Conservation (phyloP, 73 alveolate species). For the Chromera velia region DNA sequence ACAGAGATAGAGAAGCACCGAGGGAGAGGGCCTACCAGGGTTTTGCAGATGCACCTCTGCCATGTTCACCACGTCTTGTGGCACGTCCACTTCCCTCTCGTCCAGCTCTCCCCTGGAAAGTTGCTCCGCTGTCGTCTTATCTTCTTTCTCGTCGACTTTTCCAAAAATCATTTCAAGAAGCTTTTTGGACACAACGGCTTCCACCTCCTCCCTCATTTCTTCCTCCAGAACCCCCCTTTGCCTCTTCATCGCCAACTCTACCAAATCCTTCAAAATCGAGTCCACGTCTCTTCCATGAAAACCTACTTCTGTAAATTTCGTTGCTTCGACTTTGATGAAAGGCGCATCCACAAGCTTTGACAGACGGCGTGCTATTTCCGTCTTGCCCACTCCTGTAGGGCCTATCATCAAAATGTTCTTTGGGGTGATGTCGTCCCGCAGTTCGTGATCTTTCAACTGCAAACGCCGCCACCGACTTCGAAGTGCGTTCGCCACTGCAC, state of each 20-base stretch:
- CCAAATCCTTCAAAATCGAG: constrained; percentile 52
- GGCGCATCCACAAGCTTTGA: constrained; percentile 66
- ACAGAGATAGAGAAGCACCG: no score
- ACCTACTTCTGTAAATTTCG: constrained; percentile 72
- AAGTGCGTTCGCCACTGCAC: constrained; percentile 52
- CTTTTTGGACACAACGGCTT: constrained; percentile 21
- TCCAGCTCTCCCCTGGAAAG: no score
- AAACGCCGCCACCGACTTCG: constrained; percentile 49
- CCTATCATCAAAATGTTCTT: constrained; percentile 61
- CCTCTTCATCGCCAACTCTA: background rate
- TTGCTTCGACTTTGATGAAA: constrained; percentile 70
- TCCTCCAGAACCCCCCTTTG: background rate
- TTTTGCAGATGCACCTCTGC: no score
- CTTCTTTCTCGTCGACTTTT: no score
- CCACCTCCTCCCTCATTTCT: background rate
- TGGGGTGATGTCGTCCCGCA: constrained; percentile 57
- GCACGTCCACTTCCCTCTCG: no score
- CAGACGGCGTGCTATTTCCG: constrained; percentile 65
- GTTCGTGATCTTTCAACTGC: constrained; percentile 40
- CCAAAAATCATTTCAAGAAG: constrained; percentile 51
- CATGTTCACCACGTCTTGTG: no score
- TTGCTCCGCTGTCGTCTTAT: no score
- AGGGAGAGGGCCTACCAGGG: no score
- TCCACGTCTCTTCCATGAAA: constrained; percentile 70
- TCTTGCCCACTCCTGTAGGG: constrained; percentile 67